These are phyloP conservation scores for Neopestalotiopsis sp. DNA, from an alignment of 2,329 filamentous ascomycete species.

Conservation along the genomic window DNA sequence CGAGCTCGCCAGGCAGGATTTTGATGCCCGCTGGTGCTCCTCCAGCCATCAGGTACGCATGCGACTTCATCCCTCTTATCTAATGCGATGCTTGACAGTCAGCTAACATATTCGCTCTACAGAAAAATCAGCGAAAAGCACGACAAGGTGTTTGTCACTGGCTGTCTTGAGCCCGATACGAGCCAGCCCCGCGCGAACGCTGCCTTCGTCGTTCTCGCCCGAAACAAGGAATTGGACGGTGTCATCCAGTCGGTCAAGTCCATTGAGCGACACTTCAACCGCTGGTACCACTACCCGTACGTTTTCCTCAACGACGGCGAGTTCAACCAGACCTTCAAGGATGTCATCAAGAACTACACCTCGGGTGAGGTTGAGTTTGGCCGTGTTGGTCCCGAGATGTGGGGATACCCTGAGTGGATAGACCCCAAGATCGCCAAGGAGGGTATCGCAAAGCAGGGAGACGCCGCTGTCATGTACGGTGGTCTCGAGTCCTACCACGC, in stretches of 20 bases:
- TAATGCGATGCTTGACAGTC: background rate
- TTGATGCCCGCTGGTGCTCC: constrained; percentile 88
- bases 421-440: constrained; percentile 93
- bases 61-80: background rate
- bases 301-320: constrained; percentile 98
- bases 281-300: constrained; percentile 98
- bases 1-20: constrained; percentile 80
- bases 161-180: constrained; percentile 83
- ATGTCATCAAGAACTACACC: constrained; percentile 88
- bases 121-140: constrained; percentile 97
- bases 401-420: constrained; percentile 97
- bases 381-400: constrained; percentile 87
- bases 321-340: constrained; percentile 94
- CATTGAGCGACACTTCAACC: constrained; percentile 97
- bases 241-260: constrained; percentile 97
- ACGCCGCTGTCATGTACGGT: constrained; percentile 98
- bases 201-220: constrained; percentile 91
- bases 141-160: constrained; percentile 94
- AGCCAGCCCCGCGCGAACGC: constrained; percentile 86
- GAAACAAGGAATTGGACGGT: constrained; percentile 95
- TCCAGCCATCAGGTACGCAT: constrained; percentile 81
- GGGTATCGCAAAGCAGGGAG: constrained; percentile 94
- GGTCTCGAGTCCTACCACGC: constrained; percentile 98
- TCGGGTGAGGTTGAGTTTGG: constrained; percentile 89
- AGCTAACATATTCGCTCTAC: background rate